These are phyloP conservation scores for Syzygium aqueum DNA, from an alignment of 345 rosid species.

Conservation along the genomic window DNA sequence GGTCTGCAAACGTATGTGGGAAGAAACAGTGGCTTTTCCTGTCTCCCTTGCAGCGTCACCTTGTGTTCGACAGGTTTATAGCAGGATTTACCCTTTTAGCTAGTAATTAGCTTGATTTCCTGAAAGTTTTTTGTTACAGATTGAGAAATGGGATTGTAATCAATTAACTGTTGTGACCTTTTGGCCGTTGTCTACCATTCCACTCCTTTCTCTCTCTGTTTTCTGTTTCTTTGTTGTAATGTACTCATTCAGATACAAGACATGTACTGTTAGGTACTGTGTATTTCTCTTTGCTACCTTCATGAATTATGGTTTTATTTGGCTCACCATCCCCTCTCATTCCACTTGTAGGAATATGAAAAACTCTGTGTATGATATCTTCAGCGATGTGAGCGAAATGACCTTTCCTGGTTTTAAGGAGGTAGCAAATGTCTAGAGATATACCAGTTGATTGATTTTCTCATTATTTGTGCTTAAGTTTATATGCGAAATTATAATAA, in stretches of 20 bases:
- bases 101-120: background rate
- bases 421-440: slow-evolving; percentile 21
- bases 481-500: background rate
- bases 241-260: background rate
- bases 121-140: background rate
- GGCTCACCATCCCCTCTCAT: background rate
- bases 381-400: slow-evolving; percentile 45
- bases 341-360: slow-evolving; percentile 56
- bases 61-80: slow-evolving; percentile 70
- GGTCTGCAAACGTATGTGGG: slow-evolving; percentile 96
- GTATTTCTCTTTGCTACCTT: background rate
- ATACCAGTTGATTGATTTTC: background rate
- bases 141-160: background rate
- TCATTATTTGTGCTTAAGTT: background rate
- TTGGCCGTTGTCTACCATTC: background rate
- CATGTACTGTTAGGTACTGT: background rate
- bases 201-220: background rate
- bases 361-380: slow-evolving; percentile 52
- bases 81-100: background rate
- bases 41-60: slow-evolving; percentile 59
- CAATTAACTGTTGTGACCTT: background rate
- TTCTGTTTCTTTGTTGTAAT: background rate
- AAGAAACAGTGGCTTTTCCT: slow-evolving; percentile 77
- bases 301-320: background rate
- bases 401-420: slow-evolving; percentile 72